These are phyloP conservation scores for Saprolegnia parasitica DNA, from an alignment of 352 stramenopile species.

Conservation along the genomic window DNA sequence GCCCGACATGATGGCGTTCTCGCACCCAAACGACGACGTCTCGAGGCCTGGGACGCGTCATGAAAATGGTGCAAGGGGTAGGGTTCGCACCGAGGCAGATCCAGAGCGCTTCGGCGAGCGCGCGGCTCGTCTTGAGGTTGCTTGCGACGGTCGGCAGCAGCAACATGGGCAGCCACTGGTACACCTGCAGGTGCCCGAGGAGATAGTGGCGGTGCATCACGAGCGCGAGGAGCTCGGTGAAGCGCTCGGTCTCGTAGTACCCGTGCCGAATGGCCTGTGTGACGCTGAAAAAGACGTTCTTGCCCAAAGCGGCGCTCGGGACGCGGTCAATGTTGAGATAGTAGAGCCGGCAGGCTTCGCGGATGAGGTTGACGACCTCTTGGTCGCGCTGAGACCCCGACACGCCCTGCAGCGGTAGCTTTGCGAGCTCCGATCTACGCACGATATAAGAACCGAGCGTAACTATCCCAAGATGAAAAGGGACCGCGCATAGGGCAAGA, in stretches of 20 bases:
- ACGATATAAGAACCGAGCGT: background rate
- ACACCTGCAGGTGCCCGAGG: slow-evolving; percentile 19
- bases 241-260: slow-evolving; percentile 22
- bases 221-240: slow-evolving; percentile 22
- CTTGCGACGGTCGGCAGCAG: background rate
- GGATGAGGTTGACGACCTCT: slow-evolving; percentile 23
- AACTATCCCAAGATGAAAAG: background rate
- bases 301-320: background rate
- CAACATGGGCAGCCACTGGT: slow-evolving; percentile 20
- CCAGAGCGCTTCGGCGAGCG: slow-evolving; percentile 10
- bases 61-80: background rate
- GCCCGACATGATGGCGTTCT: slow-evolving; percentile 23
- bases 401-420: slow-evolving; percentile 14
- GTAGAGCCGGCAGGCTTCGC: slow-evolving; percentile 23
- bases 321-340: slow-evolving; percentile 27
- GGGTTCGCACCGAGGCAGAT: slow-evolving; percentile 5
- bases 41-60: slow-evolving; percentile 5
- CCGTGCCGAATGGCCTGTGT: slow-evolving; percentile 23
- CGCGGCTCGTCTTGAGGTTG: slow-evolving; percentile 25
- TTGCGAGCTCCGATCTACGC: slow-evolving; percentile 11
- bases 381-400: slow-evolving; percentile 25
- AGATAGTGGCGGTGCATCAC: slow-evolving; percentile 21
- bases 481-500: slow-evolving; percentile 16
- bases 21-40: slow-evolving; percentile 19
- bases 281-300: slow-evolving; percentile 20